Base-by-base conservation (phyloP, 352 stramenopile species). In the Phytopythium chamaehyphon region DNA sequence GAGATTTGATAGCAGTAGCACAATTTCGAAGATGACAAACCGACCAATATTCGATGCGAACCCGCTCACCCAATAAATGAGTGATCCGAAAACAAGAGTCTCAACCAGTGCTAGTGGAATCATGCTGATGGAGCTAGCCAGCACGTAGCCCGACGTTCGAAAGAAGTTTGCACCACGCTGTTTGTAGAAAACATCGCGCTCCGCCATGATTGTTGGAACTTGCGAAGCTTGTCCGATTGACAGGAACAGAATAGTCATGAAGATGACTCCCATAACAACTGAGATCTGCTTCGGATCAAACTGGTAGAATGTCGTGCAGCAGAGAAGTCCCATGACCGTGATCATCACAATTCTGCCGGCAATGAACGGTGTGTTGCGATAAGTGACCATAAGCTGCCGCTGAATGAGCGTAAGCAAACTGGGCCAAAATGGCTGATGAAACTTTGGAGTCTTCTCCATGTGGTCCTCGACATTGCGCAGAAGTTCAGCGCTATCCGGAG, bases 41-140 rank as follows among this genome's bases (percentile, higher is more conserved):
- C 47, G 36, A 12, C 47, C 44, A 1, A 39, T 58, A 18, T 60
- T 35, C 2, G 62, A 42, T 6, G 51, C 55, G 31, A 93, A 79
- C 6, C 87, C 85, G 44, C 84, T 66, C 62, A 95, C 78, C 69
- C 77, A 95, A 45, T 94, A 94, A 0, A 95, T 50, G 33, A 96
- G 57, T 4, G 69, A 81, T 40, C 73, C 85, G 69, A 91, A 96
- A 15, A 90, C 61, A 16, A 90, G 47, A 3, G 75, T 77, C 66
- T 94, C 85, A 33, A 76, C 51, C 0, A 82, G 5, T 47, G 59
- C 46, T 42, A 71, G 66, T 51, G 75, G 62, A 16, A 84, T 23
- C 36, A 72, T 59, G 33, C 64, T 64, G 11, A 61, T 24, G 2
- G 55, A 66, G 9, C 51, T 66, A 0, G 66, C 76, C 45, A 93